A percentile compares a stretch with the other conserved stretches of the same genome.
Conservation (phyloP, 768 basidiomycete species). For the Crucibulum laeve region DNA sequence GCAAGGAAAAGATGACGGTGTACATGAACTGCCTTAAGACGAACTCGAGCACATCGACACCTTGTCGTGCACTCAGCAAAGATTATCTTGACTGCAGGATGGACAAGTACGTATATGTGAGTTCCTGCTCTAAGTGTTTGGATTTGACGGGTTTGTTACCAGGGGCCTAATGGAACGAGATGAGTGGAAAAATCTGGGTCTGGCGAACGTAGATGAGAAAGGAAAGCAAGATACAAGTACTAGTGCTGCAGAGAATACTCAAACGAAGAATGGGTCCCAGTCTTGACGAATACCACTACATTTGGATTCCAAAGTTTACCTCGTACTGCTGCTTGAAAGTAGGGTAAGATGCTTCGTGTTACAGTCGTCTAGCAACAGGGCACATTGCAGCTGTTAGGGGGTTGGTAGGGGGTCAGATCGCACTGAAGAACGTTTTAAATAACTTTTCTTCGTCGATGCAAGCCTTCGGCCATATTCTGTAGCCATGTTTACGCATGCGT, state of each 20-base stretch:
- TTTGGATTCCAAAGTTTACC: too few species aligned
- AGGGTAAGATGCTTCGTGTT: too few species aligned
- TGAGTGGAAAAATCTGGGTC: slow-evolving; percentile 82
- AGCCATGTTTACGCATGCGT: too few species aligned
- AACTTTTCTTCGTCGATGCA: too few species aligned
- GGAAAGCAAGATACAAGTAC: slow-evolving; percentile 13
- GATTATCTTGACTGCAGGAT: slow-evolving; percentile 87
- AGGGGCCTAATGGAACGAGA: slow-evolving; percentile 90
- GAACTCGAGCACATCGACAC: slow-evolving; percentile 68
- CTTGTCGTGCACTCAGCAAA: slow-evolving; percentile 70
- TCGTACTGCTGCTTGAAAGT: too few species aligned
- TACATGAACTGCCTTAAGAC: slow-evolving; percentile 79
- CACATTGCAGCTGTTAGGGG: too few species aligned
- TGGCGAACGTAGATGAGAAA: slow-evolving; percentile 46
- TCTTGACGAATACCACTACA: too few species aligned
- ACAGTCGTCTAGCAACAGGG: too few species aligned
- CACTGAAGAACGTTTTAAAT: too few species aligned
- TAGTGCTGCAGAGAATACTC: slow-evolving; percentile 6
- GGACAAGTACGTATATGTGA: slow-evolving; percentile 59
- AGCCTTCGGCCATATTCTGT: too few species aligned
- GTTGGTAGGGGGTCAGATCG: too few species aligned
- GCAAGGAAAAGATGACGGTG: slow-evolving; percentile 74
- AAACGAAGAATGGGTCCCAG: slow-evolving; percentile 13
- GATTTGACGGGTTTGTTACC: slow-evolving; percentile 1
- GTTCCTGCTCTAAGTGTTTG: not conserved